phyloP scores from a whole-genome alignment of 768 basidiomycete species.

The Boletellus sp. region DNA sequence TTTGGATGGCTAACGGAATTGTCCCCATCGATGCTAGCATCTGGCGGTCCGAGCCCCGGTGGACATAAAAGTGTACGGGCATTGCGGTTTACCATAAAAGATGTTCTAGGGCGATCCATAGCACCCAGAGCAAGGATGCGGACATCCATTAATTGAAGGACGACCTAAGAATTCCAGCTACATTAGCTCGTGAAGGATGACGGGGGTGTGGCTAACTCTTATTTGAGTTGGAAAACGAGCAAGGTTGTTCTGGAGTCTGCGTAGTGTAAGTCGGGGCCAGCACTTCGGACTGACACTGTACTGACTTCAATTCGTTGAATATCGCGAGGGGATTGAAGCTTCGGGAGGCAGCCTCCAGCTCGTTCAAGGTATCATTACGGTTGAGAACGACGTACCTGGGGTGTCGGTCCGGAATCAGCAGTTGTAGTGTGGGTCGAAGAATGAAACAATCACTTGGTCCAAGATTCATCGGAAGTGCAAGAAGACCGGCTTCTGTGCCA shows the following conservation, averaged over 20 bases:
- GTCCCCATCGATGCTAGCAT: slow-evolving; percentile 1
- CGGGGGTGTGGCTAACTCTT: slow-evolving; percentile 43
- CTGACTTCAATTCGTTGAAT: slow-evolving; percentile 78
- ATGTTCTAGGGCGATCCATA: slow-evolving; percentile 52
- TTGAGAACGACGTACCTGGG: slow-evolving; percentile 70
- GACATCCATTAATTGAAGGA: slow-evolving; percentile 68
- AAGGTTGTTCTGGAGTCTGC: slow-evolving; percentile 64
- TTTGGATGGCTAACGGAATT: neutral
- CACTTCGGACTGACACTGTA: neutral
- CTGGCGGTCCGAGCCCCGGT: slow-evolving; percentile 49
- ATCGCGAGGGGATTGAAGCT: slow-evolving; percentile 61
- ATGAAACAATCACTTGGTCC: slow-evolving; percentile 61
- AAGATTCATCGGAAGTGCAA: slow-evolving; percentile 78
- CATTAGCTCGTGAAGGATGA: slow-evolving; percentile 5
- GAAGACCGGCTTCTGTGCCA: slow-evolving; percentile 65
- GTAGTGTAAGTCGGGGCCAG: slow-evolving; percentile 3
- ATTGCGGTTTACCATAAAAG: slow-evolving; percentile 59
- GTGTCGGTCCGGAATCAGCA: neutral
- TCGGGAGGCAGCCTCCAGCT: slow-evolving; percentile 64
- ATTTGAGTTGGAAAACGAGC: slow-evolving; percentile 63
- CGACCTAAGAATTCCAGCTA: slow-evolving; percentile 41
- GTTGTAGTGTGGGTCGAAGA: neutral
- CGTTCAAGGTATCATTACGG: slow-evolving; percentile 71
- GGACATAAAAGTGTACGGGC: slow-evolving; percentile 69
- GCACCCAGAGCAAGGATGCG: slow-evolving; percentile 72